Evolutionary conservation across 257 asterid species (phyloP), one percentile per base, ranked within the genome.

Genomic region (Paraleonurus japonicus): DNA sequence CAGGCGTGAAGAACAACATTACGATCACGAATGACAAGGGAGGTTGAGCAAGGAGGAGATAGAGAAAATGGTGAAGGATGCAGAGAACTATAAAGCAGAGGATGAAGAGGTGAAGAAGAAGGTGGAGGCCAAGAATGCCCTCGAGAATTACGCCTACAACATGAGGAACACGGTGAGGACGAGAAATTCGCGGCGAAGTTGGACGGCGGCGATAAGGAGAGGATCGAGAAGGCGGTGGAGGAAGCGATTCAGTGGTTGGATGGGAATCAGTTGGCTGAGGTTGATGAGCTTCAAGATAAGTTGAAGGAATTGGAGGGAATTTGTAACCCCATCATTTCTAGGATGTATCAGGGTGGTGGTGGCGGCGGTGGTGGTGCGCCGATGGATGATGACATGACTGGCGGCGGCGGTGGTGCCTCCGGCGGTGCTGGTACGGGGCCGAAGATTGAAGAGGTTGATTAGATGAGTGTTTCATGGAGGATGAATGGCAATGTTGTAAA

Each of bases 111-210:
- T 80, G 76, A 86, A 84, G 75, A 86, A 62, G 86, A 86, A 86
- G 26, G 89, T 83, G 32, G 91, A 83, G 72, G 87, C 88, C 0
- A 86, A 81, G 68, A 86, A 86, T 7, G 54, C 74, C 3, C 70
- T 83, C 7, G 90, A 85, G 73, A 85, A 85, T 15, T 85, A 83
- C 28, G 81, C 90, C 12, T 86, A 80, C 61, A 86, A 82, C 45
- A 84, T 86, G 85, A 86, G 92, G 82, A 86, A 86, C 35, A 86
- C 89, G 8, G 85, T 84, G 70, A 82, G 79, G 89, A 86, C 20
- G 92, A 84, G 66, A 82, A 86, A n/a, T 81, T 86, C 3, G 85
- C 76, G 0, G 48, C 69, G 4, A 84, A 82, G n/a, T 10, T 86
- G 76, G 78, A 71, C 1, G 4, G 67, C 0, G 72, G 69, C 0